Evolutionary conservation across 805 yeast genomes (phyloP).

Genomic region (Torulaspora maleeae): DNA sequence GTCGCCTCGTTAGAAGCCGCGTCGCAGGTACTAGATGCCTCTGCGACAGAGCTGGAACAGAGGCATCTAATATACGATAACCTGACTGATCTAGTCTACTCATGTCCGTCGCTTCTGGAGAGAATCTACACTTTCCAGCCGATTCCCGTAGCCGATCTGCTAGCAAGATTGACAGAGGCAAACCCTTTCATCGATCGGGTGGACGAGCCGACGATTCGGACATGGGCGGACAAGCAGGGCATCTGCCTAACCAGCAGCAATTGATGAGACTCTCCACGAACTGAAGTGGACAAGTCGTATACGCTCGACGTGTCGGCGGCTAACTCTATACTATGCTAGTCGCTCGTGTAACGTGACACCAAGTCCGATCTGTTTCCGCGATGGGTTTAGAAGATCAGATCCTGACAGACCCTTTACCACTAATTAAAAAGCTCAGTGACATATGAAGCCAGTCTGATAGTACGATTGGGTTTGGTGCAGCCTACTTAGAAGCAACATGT

Average conservation of each 20-base stretch:
- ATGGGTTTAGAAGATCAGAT: neutral
- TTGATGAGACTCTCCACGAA: neutral
- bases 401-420: neutral
- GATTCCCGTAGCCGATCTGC: conserved; percentile 19
- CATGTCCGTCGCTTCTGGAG: conserved; percentile 24
- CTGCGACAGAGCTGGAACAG: conserved; percentile 12
- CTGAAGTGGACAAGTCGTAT: too few relatives aligned
- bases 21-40: conserved; percentile 22
- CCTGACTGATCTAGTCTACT: conserved; percentile 20
- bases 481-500: conserved; percentile 1
- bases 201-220: conserved; percentile 28
- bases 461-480: neutral
- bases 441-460: neutral
- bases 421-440: neutral
- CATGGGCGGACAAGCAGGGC: conserved; percentile 35
- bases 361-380: neutral
- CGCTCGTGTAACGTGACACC: neutral
- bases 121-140: conserved; percentile 32
- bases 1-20: conserved; percentile 28
- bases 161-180: conserved; percentile 16
- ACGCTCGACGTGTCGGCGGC: conserved; percentile 1
- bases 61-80: conserved; percentile 21
- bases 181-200: conserved; percentile 30
- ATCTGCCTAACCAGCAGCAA: conserved; percentile 23
- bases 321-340: neutral